Base-by-base conservation (phyloP, 106 monocot species). In the Acanthochlamys bracteata region DNA sequence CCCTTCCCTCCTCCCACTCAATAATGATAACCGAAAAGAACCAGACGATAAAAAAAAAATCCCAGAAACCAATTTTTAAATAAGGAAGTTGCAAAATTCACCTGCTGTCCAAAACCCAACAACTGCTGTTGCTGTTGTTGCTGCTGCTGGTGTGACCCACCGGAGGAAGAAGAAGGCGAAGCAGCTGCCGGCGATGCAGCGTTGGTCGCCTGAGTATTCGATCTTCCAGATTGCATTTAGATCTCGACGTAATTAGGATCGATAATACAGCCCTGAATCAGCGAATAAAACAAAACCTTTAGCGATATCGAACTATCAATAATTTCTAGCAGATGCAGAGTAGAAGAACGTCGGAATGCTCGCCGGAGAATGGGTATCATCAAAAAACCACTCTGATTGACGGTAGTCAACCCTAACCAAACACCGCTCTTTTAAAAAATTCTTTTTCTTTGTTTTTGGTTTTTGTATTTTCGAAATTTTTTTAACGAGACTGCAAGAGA, bases 101-200 rank as follows among this genome's bases (percentile, higher is more conserved):
- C 87, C 80, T 83, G 82, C 41, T 76, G 79, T 49, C 15, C 49
- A 61, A 77, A 69, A 46, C 46, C 74, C 11, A 80, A 60, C 68
- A 70, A 74, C 55, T 78, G 78, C 55, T 78, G 78, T 57, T 79
- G 79, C 62, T 77, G 74, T 25, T 73, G 72, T 24, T 72, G 72
- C 10, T 73, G 72, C 23, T 72, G 72, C 10, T 70, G 70, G 60
- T 67, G 67, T 20, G 72, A 69, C 13, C 69, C 67, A 8, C 73
- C 72, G 4, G 83, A 80, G n/a, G 83, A 74, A 10, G 87, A 74
- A 16, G 86, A 76, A 11, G 87, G 77, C 11, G 83, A 82, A 11
- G 79, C 67, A 0, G 75, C 27, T 7, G 79, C 52, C 15, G 70
- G 57, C 23, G 78, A 68, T 22, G 72, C 40, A 3, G 78, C 63